Conservation (phyloP, 202 grass and related monocot species). For the Setaria viridis region DNA sequence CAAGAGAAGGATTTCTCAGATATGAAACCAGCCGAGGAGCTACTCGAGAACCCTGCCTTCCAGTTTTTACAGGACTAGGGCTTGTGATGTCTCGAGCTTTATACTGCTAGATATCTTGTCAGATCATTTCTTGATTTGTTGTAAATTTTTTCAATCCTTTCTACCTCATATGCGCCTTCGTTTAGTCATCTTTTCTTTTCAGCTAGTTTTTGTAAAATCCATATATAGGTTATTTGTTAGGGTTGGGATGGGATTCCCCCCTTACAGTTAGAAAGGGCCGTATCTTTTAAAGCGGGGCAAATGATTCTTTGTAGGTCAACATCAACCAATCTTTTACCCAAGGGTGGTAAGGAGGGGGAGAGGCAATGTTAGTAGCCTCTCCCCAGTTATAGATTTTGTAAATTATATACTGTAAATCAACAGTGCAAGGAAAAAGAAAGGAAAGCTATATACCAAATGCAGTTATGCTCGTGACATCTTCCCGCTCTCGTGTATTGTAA, state of each 20-base stretch:
- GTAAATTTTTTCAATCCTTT: constrained; percentile 69
- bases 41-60: constrained; percentile 90
- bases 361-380: constrained; percentile 40
- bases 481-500: background rate
- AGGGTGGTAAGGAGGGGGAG: constrained; percentile 47
- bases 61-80: constrained; percentile 97
- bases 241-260: constrained; percentile 74
- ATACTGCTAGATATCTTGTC: constrained; percentile 57
- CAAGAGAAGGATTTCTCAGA: constrained; percentile 88
- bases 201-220: constrained; percentile 62
- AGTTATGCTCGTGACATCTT: background rate
- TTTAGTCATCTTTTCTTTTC: constrained; percentile 43
- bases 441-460: constrained; percentile 40
- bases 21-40: constrained; percentile 83
- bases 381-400: constrained; percentile 53
- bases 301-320: constrained; percentile 66
- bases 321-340: constrained; percentile 56
- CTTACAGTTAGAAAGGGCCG: constrained; percentile 49
- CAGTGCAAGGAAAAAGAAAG: constrained; percentile 49
- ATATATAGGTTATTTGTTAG: constrained; percentile 76
- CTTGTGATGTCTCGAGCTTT: constrained; percentile 50
- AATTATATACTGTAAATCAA: constrained; percentile 68
- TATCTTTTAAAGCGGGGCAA: constrained; percentile 62
- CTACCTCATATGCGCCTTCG: constrained; percentile 46
- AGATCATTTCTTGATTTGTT: constrained; percentile 69